Conservation (phyloP, 1,139 yeast species). For the Nakaseomyces sp. region DNA sequence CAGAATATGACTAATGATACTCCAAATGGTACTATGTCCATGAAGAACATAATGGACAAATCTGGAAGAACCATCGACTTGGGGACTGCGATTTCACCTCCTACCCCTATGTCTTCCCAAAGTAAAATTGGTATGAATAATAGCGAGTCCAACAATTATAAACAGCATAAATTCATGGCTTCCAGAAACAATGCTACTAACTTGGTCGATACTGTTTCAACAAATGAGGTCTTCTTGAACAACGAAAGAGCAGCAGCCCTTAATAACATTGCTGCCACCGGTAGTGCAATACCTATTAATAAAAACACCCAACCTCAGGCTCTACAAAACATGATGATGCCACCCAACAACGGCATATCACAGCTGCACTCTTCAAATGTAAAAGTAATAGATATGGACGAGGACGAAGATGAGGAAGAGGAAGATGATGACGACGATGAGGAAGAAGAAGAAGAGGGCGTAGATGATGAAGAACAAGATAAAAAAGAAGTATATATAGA, state of each 20-base stretch:
- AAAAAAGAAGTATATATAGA: constrained; percentile 53
- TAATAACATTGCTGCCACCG: constrained; percentile 1
- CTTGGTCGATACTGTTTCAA: constrained; percentile 66
- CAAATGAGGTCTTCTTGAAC: constrained; percentile 72
- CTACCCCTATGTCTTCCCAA: constrained; percentile 4
- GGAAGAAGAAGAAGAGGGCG: constrained; percentile 27
- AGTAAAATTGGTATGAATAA: not conserved
- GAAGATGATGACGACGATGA: constrained; percentile 33
- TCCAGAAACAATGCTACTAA: constrained; percentile 20
- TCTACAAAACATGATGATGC: constrained; percentile 12
- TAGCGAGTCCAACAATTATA: not conserved
- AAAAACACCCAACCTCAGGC: constrained; percentile 7
- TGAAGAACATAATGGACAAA: constrained; percentile 8
- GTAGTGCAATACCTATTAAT: constrained; percentile 8
- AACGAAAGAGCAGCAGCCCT: constrained; percentile 3
- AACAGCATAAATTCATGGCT: constrained; percentile 5
- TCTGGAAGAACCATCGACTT: constrained; percentile 4
- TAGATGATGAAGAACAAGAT: constrained; percentile 5
- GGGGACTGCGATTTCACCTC: constrained; percentile 3
- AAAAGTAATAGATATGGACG: too few relatives aligned
- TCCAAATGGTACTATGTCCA: not conserved
- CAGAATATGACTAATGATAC: not conserved
- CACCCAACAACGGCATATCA: not conserved
- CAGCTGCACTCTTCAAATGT: constrained; percentile 19
- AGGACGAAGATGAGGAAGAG: constrained; percentile 30